Evolutionary conservation across 768 basidiomycete genomes (phyloP).

Genomic region (Termitomyces sp.): DNA sequence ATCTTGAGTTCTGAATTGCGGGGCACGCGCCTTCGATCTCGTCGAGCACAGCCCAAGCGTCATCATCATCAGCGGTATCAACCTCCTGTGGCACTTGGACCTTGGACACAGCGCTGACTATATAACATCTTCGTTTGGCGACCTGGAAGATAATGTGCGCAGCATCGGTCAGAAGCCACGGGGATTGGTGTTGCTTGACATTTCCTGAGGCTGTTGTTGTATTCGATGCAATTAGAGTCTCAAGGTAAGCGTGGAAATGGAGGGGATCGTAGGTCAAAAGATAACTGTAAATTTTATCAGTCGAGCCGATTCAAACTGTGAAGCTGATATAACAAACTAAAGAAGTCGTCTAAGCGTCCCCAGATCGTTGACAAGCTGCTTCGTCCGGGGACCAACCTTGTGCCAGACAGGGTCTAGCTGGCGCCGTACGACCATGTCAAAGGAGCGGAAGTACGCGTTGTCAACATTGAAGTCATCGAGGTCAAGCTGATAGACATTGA

Average conservation of each 20-base stretch:
- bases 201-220: constrained; percentile 44
- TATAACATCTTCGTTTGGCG: constrained; percentile 82
- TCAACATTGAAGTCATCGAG: constrained; percentile 91
- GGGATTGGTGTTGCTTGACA: constrained; percentile 65
- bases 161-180: constrained; percentile 91
- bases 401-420: constrained; percentile 97
- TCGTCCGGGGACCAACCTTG: constrained; percentile 89
- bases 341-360: constrained; percentile 81
- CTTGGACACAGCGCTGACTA: constrained; percentile 32
- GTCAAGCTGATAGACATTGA: constrained; percentile 59
- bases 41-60: constrained; percentile 72
- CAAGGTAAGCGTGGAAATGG: constrained; percentile 88
- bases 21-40: constrained; percentile 43
- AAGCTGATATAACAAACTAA: constrained; percentile 44
- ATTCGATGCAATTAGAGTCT: constrained; percentile 72
- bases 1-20: constrained; percentile 11
- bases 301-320: neutral
- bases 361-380: constrained; percentile 87
- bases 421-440: constrained; percentile 82
- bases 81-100: constrained; percentile 25
- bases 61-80: constrained; percentile 58
- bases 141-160: constrained; percentile 82
- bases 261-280: constrained; percentile 89
- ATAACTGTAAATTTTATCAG: constrained; percentile 46
- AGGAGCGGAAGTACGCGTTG: constrained; percentile 91